Conservation (phyloP, 106 monocot genomes). For the Dendrobium chrysotoxum region DNA sequence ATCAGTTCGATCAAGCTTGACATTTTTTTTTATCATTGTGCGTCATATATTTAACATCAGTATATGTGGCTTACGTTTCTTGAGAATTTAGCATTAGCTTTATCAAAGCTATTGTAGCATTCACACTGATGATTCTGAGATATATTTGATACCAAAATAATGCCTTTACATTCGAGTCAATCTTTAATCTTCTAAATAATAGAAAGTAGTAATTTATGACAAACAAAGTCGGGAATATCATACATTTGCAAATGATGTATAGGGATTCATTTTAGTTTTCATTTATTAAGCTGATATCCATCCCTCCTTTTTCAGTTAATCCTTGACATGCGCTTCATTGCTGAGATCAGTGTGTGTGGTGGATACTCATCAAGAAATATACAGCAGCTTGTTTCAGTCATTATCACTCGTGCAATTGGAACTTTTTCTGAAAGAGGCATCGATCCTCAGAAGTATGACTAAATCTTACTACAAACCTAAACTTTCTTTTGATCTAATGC, state of each 20-base stretch:
- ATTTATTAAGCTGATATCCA: too few species aligned
- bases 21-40: neutral
- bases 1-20: neutral
- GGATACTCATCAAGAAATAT: conserved; percentile 73
- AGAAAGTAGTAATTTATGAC: neutral
- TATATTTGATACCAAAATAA: neutral
- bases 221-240: neutral
- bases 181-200: neutral
- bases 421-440: conserved; percentile 74
- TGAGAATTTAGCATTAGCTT: neutral
- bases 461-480: neutral
- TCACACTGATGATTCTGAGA: neutral
- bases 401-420: conserved; percentile 76
- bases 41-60: too few species aligned
- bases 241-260: neutral
- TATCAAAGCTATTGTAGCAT: neutral
- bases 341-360: conserved; percentile 80
- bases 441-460: conserved; percentile 79
- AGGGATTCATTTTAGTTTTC: too few species aligned
- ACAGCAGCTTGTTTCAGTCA: conserved; percentile 68
- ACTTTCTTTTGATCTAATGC: neutral
- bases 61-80: neutral
- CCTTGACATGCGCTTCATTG: conserved; percentile 91
- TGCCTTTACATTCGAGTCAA: neutral
- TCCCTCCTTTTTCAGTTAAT: conserved; percentile 45